Conservation (phyloP, 2,329 filamentous ascomycete genomes). For the Blumeria hordei region DNA sequence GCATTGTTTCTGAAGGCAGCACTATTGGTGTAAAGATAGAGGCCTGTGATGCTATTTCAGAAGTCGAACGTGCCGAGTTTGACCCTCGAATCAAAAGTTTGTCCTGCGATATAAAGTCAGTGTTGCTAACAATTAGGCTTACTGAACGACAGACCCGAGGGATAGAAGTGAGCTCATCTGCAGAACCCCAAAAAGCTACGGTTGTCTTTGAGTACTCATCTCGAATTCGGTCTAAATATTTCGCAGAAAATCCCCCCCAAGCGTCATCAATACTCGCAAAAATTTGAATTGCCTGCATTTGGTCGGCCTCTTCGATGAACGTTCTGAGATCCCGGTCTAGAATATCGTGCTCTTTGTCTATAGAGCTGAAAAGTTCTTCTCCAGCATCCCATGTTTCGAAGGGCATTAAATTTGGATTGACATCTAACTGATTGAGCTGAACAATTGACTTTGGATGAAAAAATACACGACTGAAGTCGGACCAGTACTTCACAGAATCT, state of each 20-base stretch:
- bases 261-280: slow-evolving; percentile 50
- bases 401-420: slow-evolving; percentile 56
- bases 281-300: slow-evolving; percentile 68
- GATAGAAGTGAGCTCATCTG: slow-evolving; percentile 31
- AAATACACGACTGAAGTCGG: slow-evolving; percentile 80
- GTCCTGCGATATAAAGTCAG: slow-evolving; percentile 19
- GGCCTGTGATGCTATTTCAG: slow-evolving; percentile 41
- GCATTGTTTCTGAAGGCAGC: slow-evolving; percentile 30
- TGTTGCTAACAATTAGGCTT: slow-evolving; percentile 2
- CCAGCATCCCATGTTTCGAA: slow-evolving; percentile 58
- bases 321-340: slow-evolving; percentile 74
- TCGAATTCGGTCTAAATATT: slow-evolving; percentile 51
- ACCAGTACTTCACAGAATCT: slow-evolving; percentile 76
- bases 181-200: slow-evolving; percentile 70
- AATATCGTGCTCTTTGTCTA: slow-evolving; percentile 64
- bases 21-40: slow-evolving; percentile 59
- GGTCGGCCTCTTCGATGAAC: slow-evolving; percentile 83
- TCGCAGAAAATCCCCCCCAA: slow-evolving; percentile 54
- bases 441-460: slow-evolving; percentile 75
- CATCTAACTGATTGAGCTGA: slow-evolving; percentile 68
- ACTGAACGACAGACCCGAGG: slow-evolving; percentile 22
- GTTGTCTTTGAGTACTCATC: slow-evolving; percentile 81
- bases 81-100: slow-evolving; percentile 38
- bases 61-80: slow-evolving; percentile 52
- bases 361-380: slow-evolving; percentile 45